These are phyloP conservation scores for Podospora comata DNA, from an alignment of 495 filamentous ascomycete species.

Conservation along the genomic window DNA sequence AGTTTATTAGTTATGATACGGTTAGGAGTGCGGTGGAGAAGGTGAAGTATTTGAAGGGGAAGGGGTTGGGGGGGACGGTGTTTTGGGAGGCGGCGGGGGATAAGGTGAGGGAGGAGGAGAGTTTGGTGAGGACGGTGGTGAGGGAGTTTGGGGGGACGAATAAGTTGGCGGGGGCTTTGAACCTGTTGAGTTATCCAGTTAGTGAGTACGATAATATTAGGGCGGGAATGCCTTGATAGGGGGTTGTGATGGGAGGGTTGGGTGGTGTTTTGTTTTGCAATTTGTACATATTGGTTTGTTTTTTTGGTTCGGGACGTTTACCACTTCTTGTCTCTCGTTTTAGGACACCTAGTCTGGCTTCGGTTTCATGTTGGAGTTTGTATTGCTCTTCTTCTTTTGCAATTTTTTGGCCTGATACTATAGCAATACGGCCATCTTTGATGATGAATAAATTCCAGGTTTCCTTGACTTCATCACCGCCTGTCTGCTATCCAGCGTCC, in stretches of 20 bases:
- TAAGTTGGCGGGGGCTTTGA: conserved; percentile 56
- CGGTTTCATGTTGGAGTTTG: neutral
- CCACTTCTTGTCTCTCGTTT: neutral
- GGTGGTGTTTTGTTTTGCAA: neutral
- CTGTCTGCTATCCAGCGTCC: neutral
- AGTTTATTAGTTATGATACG: conserved; percentile 78
- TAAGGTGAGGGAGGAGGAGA: conserved; percentile 52
- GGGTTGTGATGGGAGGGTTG: neutral
- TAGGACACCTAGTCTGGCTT: neutral
- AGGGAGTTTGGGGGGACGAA: conserved; percentile 48
- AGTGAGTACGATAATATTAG: conserved; percentile 71
- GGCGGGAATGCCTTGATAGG: conserved; percentile 40
- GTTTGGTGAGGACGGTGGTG: conserved; percentile 62
- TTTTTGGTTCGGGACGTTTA: neutral
- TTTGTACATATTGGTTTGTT: neutral
- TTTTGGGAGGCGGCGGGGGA: conserved; percentile 90
- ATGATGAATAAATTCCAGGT: neutral
- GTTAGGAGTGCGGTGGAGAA: conserved; percentile 58
- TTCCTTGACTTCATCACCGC: neutral
- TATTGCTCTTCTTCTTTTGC: neutral
- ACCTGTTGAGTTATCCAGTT: conserved; percentile 61
- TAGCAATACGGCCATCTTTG: neutral
- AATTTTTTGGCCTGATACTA: neutral
- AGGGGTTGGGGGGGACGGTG: conserved; percentile 74
- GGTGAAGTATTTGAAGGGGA: conserved; percentile 59